Evolutionary conservation across 1,139 yeast species (phyloP), one percentile per base, ranked within the genome.

Genomic region (Candida pseudocylindracea): DNA sequence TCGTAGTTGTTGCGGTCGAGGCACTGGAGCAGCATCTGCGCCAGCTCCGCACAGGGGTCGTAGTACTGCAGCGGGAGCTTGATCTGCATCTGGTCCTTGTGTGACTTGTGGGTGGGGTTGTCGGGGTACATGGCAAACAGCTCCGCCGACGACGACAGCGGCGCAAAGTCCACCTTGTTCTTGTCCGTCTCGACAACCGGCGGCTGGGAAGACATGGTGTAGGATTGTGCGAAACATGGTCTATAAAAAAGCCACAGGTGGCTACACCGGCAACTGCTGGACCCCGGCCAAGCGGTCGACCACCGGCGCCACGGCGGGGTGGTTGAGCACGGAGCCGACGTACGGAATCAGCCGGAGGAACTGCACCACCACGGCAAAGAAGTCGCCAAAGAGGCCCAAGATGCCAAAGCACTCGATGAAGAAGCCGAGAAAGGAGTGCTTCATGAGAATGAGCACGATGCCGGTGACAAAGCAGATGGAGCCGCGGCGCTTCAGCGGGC

Each of bases 11-110:
- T 67, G 45, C 81, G 67, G 38, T 73, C 52, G 47, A 88, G 57
- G 44, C 98, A 88, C 41, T 67, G 68, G 43, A 83, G 57, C 28
- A 93, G 78, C 64, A 92, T 88, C 48, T 72, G 74, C 15, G 94
- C 63, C 31, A 92, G 75, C 46, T 81, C 85, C 36, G 74, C 78
- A 51, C 98, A 88, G 1, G 98, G 96, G 46, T 88, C 95, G 45
- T 76, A 85, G 49, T 64, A 88, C 49, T 75, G 71, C 7, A 93
- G 73, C 2, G 93, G 78, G 30, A 68, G 83, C 44, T 85, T 83
- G 49, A 60, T 54, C 5, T 64, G 51, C 58, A 73, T 73, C 36
- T 64, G 55, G 39, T 67, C 66, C 42, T 70, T 67, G 46, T 72
- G 80, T 26, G 65, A 53, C 37, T 68, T 64, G 37, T 63, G 63